Evolutionary conservation across 495 filamentous ascomycete genomes (phyloP).

Genomic region (Pyrenopolyporus hunteri): DNA sequence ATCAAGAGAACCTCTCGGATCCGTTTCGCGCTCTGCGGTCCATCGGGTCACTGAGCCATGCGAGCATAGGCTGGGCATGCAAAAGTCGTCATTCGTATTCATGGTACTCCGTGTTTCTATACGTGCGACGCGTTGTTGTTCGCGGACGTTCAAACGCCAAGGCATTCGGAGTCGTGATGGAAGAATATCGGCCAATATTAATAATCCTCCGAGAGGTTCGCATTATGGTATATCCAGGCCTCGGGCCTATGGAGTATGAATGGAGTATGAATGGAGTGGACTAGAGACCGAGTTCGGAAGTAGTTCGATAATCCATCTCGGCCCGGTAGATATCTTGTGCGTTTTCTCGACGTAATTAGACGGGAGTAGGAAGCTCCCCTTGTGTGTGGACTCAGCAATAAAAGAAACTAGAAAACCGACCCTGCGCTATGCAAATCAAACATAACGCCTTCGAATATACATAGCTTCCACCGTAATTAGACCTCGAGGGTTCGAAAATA

Average conservation of each 20-base stretch:
- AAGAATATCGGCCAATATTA: constrained; percentile 22
- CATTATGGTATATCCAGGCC: constrained; percentile 25
- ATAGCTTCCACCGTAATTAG: constrained; percentile 32
- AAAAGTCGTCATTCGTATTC: constrained; percentile 43
- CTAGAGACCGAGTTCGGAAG: constrained; percentile 17
- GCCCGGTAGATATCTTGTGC: constrained; percentile 6
- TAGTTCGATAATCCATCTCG: constrained; percentile 6
- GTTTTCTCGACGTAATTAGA: constrained; percentile 34
- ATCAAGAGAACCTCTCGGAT: constrained; percentile 19
- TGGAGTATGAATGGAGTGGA: constrained; percentile 9
- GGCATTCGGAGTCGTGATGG: constrained; percentile 22
- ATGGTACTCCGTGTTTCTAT: constrained; percentile 45
- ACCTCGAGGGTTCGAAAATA: background rate
- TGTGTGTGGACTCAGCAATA: constrained; percentile 18
- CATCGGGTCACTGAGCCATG: constrained; percentile 9
- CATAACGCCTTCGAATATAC: constrained; percentile 41
- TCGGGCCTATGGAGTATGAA: constrained; percentile 2
- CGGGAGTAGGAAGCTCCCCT: constrained; percentile 11
- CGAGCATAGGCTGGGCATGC: constrained; percentile 21
- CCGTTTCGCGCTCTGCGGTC: constrained; percentile 16
- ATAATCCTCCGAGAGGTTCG: constrained; percentile 20
- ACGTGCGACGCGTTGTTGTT: constrained; percentile 24
- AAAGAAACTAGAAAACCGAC: constrained; percentile 23
- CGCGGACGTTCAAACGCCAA: constrained; percentile 21
- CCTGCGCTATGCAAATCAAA: constrained; percentile 43